Evolutionary conservation across 2,329 filamentous ascomycete genomes (phyloP), one percentile per base, ranked within the genome.

Genomic region (Claviceps maximensis): DNA sequence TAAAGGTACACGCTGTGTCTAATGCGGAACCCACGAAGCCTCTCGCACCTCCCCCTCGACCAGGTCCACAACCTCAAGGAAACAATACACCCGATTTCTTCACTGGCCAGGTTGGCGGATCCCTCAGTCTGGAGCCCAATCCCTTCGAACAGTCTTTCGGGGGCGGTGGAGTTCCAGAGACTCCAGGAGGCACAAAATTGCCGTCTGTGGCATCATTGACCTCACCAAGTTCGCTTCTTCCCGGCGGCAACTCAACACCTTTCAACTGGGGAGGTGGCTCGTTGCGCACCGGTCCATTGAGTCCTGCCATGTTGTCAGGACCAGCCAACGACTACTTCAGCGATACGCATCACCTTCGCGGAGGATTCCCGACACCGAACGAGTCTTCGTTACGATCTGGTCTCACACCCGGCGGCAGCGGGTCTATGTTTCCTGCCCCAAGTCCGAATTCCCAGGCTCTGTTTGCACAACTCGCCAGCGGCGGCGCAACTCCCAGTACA

Each of bases 91-190:
- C 81, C 47, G 84, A 89, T 63, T 88, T 86, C 69, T 89, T 88
- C 67, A 77, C 78, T 51, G 75, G 73, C 54, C 74, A 78, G 57
- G 76, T 65, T 56, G 69, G 65, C 61, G 74, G 71, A 59, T 77
- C 75, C 51, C 69, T 89, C 65, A 84, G 80, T 61, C 79, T 86
- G 67, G 93, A 97, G 74, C 89, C 89, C 55, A 97, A 98, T 69
- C 91, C 93, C 9, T 97, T 98, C 64, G 93, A 97, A 68, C 88
- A 93, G 70, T 96, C 91, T 7, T 98, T 98, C 67, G 83, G 79
- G 60, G 74, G 74, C 49, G 72, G 77, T 56, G 72, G 77, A 57
- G 73, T 73, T 52, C 79, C 82, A 60, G 88, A 95, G 67, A 95
- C 91, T 33, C 89, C 91, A 17, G 87, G 88, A 60, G 85, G 80